phyloP scores from a whole-genome alignment of 2,329 filamentous ascomycete species.

The Sporothrix mexicana region DNA sequence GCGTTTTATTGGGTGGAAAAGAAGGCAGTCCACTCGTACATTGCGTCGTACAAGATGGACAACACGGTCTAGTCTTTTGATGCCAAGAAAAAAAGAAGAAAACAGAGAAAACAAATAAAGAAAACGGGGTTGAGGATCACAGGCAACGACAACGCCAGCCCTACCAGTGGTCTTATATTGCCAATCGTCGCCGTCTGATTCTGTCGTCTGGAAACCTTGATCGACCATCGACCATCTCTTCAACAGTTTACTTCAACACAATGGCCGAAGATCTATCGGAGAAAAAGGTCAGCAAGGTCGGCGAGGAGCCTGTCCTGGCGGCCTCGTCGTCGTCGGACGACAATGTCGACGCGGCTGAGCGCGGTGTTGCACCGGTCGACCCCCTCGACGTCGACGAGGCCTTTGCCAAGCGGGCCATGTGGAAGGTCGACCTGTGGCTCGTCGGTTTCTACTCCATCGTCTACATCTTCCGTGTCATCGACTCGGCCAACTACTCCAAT shows the following conservation, averaged over 20 bases:
- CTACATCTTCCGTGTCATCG: conserved; percentile 49
- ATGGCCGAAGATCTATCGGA: conserved; percentile 8
- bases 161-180: conserved; percentile 14
- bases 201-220: background rate
- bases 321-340: conserved; percentile 2
- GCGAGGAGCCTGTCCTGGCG: background rate
- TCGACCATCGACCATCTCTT: background rate
- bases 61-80: background rate
- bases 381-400: conserved; percentile 31
- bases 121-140: conserved; percentile 12
- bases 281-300: background rate
- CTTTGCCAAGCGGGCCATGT: conserved; percentile 44
- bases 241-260: background rate
- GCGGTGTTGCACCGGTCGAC: too few species aligned
- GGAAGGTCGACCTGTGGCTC: conserved; percentile 47
- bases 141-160: background rate
- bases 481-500: conserved; percentile 49
- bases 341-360: background rate
- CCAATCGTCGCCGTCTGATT: background rate
- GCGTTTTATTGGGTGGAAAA: background rate
- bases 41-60: background rate
- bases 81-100: background rate
- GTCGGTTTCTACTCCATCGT: conserved; percentile 47
- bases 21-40: too few species aligned
- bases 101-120: background rate